Evolutionary conservation across 108 stramenopile genomes (phyloP).

Genomic region (Epithemia pelagica): DNA sequence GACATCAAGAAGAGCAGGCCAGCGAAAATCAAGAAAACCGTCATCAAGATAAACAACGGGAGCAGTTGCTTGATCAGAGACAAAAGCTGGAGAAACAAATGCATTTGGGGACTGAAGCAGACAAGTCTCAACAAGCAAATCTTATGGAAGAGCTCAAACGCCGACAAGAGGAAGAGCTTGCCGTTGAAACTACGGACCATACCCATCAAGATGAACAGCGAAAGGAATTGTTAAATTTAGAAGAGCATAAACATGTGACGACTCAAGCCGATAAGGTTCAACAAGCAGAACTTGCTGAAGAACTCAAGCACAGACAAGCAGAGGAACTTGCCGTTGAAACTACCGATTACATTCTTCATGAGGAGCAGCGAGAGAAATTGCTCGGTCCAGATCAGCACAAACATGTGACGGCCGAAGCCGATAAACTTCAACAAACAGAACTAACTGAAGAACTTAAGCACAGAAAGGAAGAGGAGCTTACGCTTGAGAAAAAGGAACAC

Average conservation of each 20-base stretch:
- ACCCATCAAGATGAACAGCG: not conserved
- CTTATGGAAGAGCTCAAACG: conserved; percentile 3
- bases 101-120: too few relatives aligned
- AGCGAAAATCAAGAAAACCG: not conserved
- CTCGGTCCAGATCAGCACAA: not conserved
- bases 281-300: not conserved
- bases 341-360: not conserved
- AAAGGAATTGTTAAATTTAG: too few relatives aligned
- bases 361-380: not conserved
- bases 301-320: not conserved
- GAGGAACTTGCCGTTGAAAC: not conserved
- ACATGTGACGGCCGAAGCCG: too few relatives aligned
- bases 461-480: not conserved
- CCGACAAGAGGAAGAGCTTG: not conserved
- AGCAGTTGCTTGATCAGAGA: not conserved
- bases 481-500: not conserved
- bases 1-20: not conserved
- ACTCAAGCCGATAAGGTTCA: not conserved
- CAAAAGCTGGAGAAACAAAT: not conserved
- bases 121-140: conserved; percentile 1
- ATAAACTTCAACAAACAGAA: not conserved
- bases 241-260: too few relatives aligned
- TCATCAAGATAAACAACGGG: conserved; percentile 5
- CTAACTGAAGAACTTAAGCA: not conserved
- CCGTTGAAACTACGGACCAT: not conserved